Evolutionary conservation across 805 yeast species (phyloP), one percentile per base, ranked within the genome.

Genomic region (Wickerhamiella parazyma): DNA sequence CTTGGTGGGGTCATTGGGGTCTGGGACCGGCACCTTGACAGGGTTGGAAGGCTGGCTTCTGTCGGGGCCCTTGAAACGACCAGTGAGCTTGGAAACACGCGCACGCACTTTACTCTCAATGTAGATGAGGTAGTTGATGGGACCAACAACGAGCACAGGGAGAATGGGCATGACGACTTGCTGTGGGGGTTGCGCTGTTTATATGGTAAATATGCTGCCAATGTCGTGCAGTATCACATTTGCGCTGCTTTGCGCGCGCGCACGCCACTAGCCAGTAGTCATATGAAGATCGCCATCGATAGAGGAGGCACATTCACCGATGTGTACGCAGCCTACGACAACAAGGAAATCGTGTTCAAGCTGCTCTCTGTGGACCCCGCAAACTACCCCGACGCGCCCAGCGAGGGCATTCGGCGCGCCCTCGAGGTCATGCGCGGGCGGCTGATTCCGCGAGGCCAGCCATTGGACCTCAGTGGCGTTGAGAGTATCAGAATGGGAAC

Each of bases 261-360:
- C n/a, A n/a, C n/a, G n/a, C n/a, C n/a, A n/a, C n/a, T n/a, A n/a
- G n/a, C n/a, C n/a, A n/a, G n/a, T n/a, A n/a, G n/a, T n/a, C n/a
- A n/a, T n/a, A 34, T 51, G 37, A 51, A 51, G 7, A 55, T 55
- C 29, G 48, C 56, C 9, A 50, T 54, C 46, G 67, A 59, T 50
- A 52, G 89, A 49, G 96, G 96, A 49, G 96, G 96, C 45, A 87
- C 96, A 0, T 86, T 86, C 65, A 84, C 95, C 0, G 96, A 84
- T 69, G 80, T 61, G 62, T 76, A 44, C 64, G 85, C 66, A 51
- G 64, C 74, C 56, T 55, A 68, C 12, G 71, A 69, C 31, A 61
- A 69, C 48, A 63, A 60, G 22, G 87, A 80, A 55, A 69, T 73
- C 29, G 76, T 82, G 2, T 70, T 87, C 59, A 87, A 87, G 59